phyloP scores from a whole-genome alignment of 2,329 filamentous ascomycete genomes.

The Endocalyx cinctus region DNA sequence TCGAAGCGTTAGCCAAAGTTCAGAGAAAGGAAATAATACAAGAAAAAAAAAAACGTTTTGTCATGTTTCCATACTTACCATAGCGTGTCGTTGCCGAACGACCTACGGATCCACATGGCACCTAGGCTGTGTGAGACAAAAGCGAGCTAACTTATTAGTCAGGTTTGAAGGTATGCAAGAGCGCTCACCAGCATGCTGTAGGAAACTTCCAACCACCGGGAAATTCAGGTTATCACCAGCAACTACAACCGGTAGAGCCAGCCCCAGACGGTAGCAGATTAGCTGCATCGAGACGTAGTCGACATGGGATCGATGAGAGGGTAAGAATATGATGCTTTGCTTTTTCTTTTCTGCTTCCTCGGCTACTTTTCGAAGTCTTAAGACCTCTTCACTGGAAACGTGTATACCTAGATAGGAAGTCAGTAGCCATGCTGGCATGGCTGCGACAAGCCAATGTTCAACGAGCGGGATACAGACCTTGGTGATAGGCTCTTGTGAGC shows the following conservation, averaged over 20 bases:
- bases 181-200: slow-evolving; percentile 76
- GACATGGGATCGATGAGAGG: slow-evolving; percentile 90
- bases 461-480: slow-evolving; percentile 44
- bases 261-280: slow-evolving; percentile 88
- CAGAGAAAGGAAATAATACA: too few relatives aligned
- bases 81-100: slow-evolving; percentile 86
- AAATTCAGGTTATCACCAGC: slow-evolving; percentile 97
- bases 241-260: slow-evolving; percentile 85
- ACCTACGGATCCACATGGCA: slow-evolving; percentile 92
- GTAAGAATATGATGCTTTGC: slow-evolving; percentile 93
- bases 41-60: too few relatives aligned
- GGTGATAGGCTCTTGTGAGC: slow-evolving; percentile 88
- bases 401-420: slow-evolving; percentile 59
- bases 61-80: too few relatives aligned
- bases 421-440: slow-evolving; percentile 2
- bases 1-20: too few relatives aligned
- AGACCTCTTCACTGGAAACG: slow-evolving; percentile 88
- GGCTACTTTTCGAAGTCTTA: slow-evolving; percentile 76
- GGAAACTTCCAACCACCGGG: slow-evolving; percentile 79
- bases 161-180: background rate
- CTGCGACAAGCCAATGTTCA: too few relatives aligned
- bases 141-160: too few relatives aligned
- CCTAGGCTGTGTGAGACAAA: slow-evolving; percentile 19
- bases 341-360: slow-evolving; percentile 79
- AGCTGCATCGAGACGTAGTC: slow-evolving; percentile 94